Evolutionary conservation across 305 asterid species (phyloP), one percentile per base, ranked within the genome.

Genomic region (Rubia tinctorum): DNA sequence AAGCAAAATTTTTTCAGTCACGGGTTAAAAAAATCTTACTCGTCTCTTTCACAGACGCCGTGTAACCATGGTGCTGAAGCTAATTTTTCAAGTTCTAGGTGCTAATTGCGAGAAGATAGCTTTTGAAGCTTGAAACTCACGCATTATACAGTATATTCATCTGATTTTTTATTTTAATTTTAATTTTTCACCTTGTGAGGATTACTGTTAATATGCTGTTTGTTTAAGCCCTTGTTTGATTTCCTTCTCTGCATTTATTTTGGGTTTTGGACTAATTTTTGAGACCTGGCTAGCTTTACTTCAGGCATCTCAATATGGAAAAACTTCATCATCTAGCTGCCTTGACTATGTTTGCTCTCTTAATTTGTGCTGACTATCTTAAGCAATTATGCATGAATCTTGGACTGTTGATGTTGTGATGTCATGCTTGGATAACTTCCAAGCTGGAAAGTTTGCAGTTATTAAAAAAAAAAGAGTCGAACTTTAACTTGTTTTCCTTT

Each of bases 401-500:
- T 11, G 42, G 42, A 27, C 66, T 34, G 8, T 61, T 22, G 40
- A 25, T 12, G n/a, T 67, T 72, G n/a, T 34, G 30, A 27, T 9
- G 66, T 58, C 53, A n/a, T 22, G 58, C 47, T 71, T 9, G 27
- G 68, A 39, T 30, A 11, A 10, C 25, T 23, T 58, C 59, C 40
- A 1, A 61, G 66, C 66, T 61, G 39, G 66, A 61, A 10, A 23
- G 2, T 25, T 8, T 59, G 10, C 64, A 22, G 64, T 20, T 8
- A 59, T 49, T 49, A 3, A 13, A n/a, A 8, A 22, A 20, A 8
- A 23, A 59, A 61, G 18, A 61, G 12, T 25, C 5, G 39, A 34
- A 34, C 23, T 55, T 20, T 14, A 65, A 15, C 25, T 65, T 66
- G 34, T 66, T 37, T 53, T 55, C 76, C 68, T 61, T 53, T 77